phyloP scores from a whole-genome alignment of 2,329 filamentous ascomycete genomes.

The Diaporthe capsici region DNA sequence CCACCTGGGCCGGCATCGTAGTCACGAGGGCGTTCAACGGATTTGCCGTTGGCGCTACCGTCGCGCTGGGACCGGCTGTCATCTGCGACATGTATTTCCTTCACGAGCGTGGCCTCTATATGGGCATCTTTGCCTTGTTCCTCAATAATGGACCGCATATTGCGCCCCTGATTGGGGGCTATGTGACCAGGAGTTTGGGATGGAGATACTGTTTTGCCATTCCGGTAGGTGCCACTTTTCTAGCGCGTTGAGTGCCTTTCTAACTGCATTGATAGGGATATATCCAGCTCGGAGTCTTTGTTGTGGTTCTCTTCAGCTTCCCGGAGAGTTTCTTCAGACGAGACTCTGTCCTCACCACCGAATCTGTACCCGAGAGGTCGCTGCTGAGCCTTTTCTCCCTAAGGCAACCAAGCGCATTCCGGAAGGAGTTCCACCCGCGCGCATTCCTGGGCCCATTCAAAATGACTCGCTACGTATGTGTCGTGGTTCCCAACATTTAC shows the following conservation, averaged over 20 bases:
- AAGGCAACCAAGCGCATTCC: slow-evolving; percentile 1
- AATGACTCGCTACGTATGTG: slow-evolving; percentile 13
- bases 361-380: slow-evolving; percentile 1
- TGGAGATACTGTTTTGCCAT: slow-evolving; percentile 17
- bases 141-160: slow-evolving; percentile 9
- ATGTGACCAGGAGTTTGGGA: background rate
- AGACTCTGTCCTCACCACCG: background rate
- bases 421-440: background rate
- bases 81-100: slow-evolving; percentile 25
- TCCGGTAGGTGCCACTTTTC: background rate
- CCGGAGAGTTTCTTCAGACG: slow-evolving; percentile 9
- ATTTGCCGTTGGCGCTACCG: background rate
- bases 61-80: slow-evolving; percentile 12
- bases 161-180: slow-evolving; percentile 16
- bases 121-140: slow-evolving; percentile 3
- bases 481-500: slow-evolving; percentile 7
- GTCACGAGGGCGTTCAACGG: background rate
- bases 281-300: background rate
- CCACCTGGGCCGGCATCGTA: slow-evolving; percentile 13
- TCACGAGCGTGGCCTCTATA: slow-evolving; percentile 6
- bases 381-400: slow-evolving; percentile 7
- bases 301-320: background rate
- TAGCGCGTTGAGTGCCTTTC: background rate
- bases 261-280: background rate
- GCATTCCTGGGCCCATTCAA: background rate